A percentile compares a stretch with the other conserved stretches of the same genome.
Evolutionary conservation across 768 basidiomycete genomes (phyloP).

Genomic region (Kwoniella sp.): DNA sequence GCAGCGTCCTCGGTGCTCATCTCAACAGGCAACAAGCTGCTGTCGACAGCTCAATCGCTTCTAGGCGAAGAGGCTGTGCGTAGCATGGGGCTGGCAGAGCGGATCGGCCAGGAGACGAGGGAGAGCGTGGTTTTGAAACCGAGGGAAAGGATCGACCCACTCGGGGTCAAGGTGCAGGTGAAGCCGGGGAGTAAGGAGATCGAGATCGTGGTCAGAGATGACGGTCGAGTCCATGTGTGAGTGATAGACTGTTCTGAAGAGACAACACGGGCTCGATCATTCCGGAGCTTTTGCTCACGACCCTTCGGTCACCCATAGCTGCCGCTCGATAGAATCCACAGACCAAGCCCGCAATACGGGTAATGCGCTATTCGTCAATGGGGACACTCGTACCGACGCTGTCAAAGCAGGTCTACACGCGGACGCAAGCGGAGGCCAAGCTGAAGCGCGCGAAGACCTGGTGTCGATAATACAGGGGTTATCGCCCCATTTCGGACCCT

Average conservation of each 20-base stretch:
- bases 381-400: too few species aligned
- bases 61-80: constrained; percentile 27
- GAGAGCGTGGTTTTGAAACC: constrained; percentile 43
- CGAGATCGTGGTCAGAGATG: background rate
- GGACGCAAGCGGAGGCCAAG: too few species aligned
- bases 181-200: background rate
- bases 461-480: background rate
- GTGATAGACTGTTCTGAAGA: too few species aligned
- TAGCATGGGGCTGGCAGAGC: constrained; percentile 23
- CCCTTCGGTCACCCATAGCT: too few species aligned
- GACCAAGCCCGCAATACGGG: too few species aligned
- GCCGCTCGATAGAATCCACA: too few species aligned
- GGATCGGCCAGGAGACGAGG: constrained; percentile 13
- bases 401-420: too few species aligned
- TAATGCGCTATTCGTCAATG: too few species aligned
- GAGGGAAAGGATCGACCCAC: constrained; percentile 61
- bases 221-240: background rate
- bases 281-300: too few species aligned
- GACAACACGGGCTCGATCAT: too few species aligned
- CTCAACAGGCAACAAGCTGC: constrained; percentile 79
- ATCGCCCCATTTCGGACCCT: background rate
- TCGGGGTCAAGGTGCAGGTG: background rate
- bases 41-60: constrained; percentile 58
- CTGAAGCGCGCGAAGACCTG: background rate
- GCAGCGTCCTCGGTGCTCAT: constrained; percentile 70